Evolutionary conservation across 441 rosid genomes (phyloP).

Genomic region (Bocquillonia castaneifolia): DNA sequence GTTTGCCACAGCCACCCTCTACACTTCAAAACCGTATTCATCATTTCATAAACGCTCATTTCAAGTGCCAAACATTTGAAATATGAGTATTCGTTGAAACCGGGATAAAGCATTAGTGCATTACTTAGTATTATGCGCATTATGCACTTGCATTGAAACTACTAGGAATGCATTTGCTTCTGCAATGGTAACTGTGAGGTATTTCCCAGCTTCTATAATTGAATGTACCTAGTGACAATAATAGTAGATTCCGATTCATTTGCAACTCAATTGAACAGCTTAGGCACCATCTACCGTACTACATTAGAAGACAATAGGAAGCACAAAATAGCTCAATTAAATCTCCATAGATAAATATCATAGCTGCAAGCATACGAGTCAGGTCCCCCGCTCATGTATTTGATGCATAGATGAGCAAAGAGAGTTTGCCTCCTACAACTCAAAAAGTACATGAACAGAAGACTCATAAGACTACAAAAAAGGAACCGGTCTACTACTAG

Average conservation of each 20-base stretch:
- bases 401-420: conserved; percentile 40
- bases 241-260: not conserved
- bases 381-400: conserved; percentile 36
- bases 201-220: not conserved
- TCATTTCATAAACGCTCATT: not conserved
- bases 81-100: not conserved
- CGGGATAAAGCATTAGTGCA: not conserved
- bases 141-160: too few species aligned
- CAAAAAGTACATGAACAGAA: conserved; percentile 35
- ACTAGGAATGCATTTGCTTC: too few species aligned
- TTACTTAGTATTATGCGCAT: too few species aligned
- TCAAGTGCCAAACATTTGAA: not conserved
- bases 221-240: not conserved
- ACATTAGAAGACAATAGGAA: not conserved
- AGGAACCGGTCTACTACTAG: conserved; percentile 24
- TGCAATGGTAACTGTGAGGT: not conserved
- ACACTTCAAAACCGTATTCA: too few species aligned
- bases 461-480: conserved; percentile 15
- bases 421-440: conserved; percentile 43
- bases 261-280: too few species aligned
- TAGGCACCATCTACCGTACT: not conserved
- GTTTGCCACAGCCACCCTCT: too few species aligned
- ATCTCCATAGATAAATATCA: conserved; percentile 13
- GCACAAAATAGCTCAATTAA: conserved; percentile 5
- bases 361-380: conserved; percentile 1